Conservation (phyloP, 164 flowering plant species). For the Aristolochia californica region DNA sequence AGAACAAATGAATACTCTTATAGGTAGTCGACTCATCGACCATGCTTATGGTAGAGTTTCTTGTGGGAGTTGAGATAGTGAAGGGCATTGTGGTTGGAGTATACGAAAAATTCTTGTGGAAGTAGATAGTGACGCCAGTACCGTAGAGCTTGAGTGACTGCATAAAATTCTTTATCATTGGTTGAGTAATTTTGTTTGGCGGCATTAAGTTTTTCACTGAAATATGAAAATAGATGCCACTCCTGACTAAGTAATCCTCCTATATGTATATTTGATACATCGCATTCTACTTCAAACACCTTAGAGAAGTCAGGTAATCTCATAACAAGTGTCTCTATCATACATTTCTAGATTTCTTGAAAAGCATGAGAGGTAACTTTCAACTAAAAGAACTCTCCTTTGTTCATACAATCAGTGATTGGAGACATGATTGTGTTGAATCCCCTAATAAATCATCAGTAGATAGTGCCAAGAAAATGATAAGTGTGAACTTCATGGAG, state of each 20-base stretch:
- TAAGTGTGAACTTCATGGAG: slow-evolving; percentile 2
- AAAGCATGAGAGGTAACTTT: background rate
- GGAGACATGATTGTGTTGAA: slow-evolving; percentile 4
- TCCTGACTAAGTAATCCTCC: slow-evolving; percentile 5
- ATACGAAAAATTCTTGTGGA: too few relatives aligned
- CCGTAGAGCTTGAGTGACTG: background rate
- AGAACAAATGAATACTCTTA: too few relatives aligned
- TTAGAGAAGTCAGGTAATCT: too few relatives aligned
- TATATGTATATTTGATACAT: background rate
- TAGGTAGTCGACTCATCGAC: too few relatives aligned
- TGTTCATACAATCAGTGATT: slow-evolving; percentile 3
- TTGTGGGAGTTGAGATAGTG: too few relatives aligned
- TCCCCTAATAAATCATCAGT: background rate
- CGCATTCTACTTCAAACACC: slow-evolving; percentile 4
- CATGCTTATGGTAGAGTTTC: too few relatives aligned
- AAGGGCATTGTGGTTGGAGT: too few relatives aligned
- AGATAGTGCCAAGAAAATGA: background rate
- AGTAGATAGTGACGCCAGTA: slow-evolving; percentile 1
- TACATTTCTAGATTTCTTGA: background rate
- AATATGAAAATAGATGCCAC: background rate
- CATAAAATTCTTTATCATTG: slow-evolving; percentile 2
- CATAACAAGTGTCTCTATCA: background rate
- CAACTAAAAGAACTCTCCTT: background rate
- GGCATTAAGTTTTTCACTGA: background rate
- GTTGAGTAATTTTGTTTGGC: background rate